A percentile compares a stretch with the other conserved stretches of the same genome.
These are phyloP conservation scores for Calonectria crousiana DNA, from an alignment of 2,329 filamentous ascomycete species.

Conservation along the genomic window DNA sequence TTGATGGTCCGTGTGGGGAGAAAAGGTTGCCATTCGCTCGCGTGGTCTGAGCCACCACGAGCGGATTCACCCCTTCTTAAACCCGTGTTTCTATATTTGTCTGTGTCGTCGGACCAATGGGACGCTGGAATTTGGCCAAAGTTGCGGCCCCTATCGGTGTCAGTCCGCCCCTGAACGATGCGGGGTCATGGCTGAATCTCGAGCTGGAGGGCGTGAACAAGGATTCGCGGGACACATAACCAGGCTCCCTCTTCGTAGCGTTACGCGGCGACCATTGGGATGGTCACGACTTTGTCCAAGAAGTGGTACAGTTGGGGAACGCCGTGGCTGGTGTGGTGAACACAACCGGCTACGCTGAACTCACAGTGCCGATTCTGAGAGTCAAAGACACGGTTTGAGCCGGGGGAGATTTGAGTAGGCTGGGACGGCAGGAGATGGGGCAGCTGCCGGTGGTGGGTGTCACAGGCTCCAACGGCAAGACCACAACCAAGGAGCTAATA, in stretches of 20 bases:
- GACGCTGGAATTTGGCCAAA: background rate
- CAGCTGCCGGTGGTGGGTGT: background rate
- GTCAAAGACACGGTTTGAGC: background rate
- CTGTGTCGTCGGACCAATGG: background rate
- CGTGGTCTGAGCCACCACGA: no score
- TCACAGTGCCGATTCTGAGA: background rate
- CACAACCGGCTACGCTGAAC: background rate
- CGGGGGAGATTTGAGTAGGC: background rate
- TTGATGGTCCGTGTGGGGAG: no score
- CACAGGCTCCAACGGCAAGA: background rate
- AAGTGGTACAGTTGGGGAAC: background rate
- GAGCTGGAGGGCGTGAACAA: background rate
- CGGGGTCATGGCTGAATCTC: background rate
- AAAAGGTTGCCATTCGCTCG: no score
- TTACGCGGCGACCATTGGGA: background rate
- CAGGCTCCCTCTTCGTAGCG: background rate
- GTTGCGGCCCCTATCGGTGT: background rate
- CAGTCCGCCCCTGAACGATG: background rate
- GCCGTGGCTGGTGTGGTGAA: background rate
- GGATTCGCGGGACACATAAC: background rate
- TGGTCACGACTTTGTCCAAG: background rate
- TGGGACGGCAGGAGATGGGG: background rate
- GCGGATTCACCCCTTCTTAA: no score
- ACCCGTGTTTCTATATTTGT: no score
- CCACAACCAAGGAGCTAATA: background rate